Evolutionary conservation across 805 yeast species (phyloP), one percentile per base, ranked within the genome.

Genomic region (Metschnikowia continentalis): DNA sequence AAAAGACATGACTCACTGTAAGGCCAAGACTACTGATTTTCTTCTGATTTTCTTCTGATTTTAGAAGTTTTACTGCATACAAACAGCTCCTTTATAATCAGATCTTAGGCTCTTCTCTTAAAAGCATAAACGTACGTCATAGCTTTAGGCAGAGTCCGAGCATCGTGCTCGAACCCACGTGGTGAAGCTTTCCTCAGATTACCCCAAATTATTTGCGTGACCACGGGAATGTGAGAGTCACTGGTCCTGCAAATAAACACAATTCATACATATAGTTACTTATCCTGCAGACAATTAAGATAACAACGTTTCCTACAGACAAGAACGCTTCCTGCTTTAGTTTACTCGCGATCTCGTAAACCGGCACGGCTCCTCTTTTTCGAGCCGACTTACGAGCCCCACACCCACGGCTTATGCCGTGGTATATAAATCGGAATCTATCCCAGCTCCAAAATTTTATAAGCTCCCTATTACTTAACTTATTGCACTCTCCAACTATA

Each of bases 311-410:
- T 26, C 11, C 11, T 26, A 26, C 30, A 26, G 30, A 26, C 30
- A 35, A 14, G 5, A 33, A n/a, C 19, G n/a, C 10, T n/a, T 37
- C 26, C 26, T 37, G 40, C 23, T 19, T 19, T 13, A 37, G 23
- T 23, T 37, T 23, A 11, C 3, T n/a, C 33, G n/a, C 6, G n/a
- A 10, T 26, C 43, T 41, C 43, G 43, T 41, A 41, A 41, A 41
- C 43, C 43, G n/a, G 22, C 11, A 30, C 19, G 43, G 43, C 43
- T 41, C 43, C 32, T 20, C 6, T 41, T 41, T 41, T 41, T 40
- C 35, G 35, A 41, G 43, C 20, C 15, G 35, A 15, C 20, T 41
- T 41, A 41, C 43, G 35, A 41, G 35, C 19, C 13, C 30, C 30
- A 26, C 30, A 26, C 30, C 5, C 23, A 10, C 39, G 14, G 14